Evolutionary conservation across 2,329 filamentous ascomycete genomes (phyloP), one percentile per base, ranked within the genome.

Genomic region (Ilyonectria sp.): DNA sequence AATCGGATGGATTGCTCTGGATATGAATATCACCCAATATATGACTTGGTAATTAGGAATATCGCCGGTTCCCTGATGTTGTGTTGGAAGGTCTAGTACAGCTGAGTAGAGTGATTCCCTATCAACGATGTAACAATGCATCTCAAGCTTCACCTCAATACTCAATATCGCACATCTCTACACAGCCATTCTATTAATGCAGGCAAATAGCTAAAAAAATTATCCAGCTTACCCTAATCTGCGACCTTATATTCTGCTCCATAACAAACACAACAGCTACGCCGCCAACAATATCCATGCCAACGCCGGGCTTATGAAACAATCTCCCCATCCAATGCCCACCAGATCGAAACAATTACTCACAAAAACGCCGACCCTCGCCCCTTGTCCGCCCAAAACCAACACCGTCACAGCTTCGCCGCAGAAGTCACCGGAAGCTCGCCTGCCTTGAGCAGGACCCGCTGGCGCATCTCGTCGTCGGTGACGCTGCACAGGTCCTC

Each of bases 401-500:
- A 21, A 23, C 9, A 15, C 29, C 33, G 77, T 59, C 66, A 81
- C 33, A 83, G 63, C 73, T 79, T 82, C 3, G 81, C 75, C 5
- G 62, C 23, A 8, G 63, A 62, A 9, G 53, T 49, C 13, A 67
- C 68, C 8, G 46, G 13, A 40, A 43, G 31, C 54, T 49, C 54
- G 56, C 71, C 72, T 17, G 74, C 73, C 60, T 76, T 73, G 19
- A 63, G 71, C 40, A 75, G 71, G 46, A 87, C 79, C 65, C 82
- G 77, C 58, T 78, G 75, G 63, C 78, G 75, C 21, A 89, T 78
- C 47, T 85, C 81, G 26, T 83, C 82, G 19, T 84, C 81, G 1
- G 75, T 80, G 49, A 83, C 82, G n/a, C 81, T 77, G 61, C 79
- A 82, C 69, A 90, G 69, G 29, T 71, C 73, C 17, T 79, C 79